Evolutionary conservation across 257 asterid genomes (phyloP).

Genomic region (Apocynum venetum): DNA sequence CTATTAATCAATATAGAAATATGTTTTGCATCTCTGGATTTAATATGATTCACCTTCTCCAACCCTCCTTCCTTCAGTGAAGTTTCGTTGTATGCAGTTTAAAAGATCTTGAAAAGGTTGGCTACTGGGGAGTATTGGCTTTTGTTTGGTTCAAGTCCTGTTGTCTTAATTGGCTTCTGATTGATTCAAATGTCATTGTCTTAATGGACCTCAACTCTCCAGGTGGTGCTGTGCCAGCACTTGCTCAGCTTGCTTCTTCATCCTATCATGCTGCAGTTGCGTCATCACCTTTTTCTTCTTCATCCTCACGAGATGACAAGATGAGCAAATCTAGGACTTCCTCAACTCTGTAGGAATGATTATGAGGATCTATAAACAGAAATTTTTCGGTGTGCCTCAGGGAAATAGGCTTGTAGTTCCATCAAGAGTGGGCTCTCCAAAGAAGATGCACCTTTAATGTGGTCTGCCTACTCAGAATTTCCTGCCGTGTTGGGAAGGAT

Average conservation of each 20-base stretch:
- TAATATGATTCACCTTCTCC: not conserved
- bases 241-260: slow-evolving; percentile 82
- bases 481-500: no score
- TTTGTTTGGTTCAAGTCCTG: not conserved
- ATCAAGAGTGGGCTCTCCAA: no score
- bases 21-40: not conserved
- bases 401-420: no score
- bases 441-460: not conserved
- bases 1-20: not conserved
- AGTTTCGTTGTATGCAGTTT: not conserved
- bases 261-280: slow-evolving; percentile 66
- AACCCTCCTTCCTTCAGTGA: no score
- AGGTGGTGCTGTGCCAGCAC: slow-evolving; percentile 96
- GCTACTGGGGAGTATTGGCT: not conserved
- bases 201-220: slow-evolving; percentile 21
- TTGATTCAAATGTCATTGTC: not conserved
- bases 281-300: slow-evolving; percentile 40
- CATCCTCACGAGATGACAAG: slow-evolving; percentile 38
- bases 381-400: no score
- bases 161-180: not conserved
- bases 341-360: slow-evolving; percentile 14
- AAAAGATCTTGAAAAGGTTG: not conserved
- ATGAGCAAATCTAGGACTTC: slow-evolving; percentile 25
- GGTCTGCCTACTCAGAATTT: no score
- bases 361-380: not conserved